Evolutionary conservation across 257 asterid genomes (phyloP).

Genomic region (Penstemon newberryi): DNA sequence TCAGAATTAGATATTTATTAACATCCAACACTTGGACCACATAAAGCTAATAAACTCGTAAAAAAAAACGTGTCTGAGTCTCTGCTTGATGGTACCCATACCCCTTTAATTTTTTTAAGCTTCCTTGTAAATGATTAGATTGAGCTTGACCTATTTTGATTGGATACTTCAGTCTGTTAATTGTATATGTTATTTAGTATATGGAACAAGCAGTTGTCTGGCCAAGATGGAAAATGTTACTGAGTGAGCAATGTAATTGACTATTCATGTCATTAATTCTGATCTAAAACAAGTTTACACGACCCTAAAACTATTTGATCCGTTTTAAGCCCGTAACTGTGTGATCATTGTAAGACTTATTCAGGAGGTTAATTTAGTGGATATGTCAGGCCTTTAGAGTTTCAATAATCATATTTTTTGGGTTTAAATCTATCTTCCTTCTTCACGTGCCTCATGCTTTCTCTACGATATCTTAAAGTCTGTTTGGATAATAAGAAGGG

Average conservation of each 20-base stretch:
- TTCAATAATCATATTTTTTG: neutral
- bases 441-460: constrained; percentile 16
- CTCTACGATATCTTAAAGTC: constrained; percentile 17
- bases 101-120: neutral
- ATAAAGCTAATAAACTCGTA: constrained; percentile 15
- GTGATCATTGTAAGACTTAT: neutral
- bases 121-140: neutral
- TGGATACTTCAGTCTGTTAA: constrained; percentile 2
- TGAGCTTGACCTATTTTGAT: constrained; percentile 16
- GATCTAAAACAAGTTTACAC: neutral
- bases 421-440: constrained; percentile 2
- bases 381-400: constrained; percentile 6
- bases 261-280: neutral
- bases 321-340: neutral
- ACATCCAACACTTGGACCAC: neutral
- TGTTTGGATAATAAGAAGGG: neutral
- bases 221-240: constrained; percentile 1
- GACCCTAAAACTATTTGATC: constrained; percentile 16
- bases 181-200: neutral
- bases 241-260: neutral
- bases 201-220: neutral
- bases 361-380: constrained; percentile 5
- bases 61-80: constrained; percentile 13
- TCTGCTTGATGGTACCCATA: neutral
- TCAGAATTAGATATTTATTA: constrained; percentile 10